These are phyloP conservation scores for Adansonia grandidieri DNA, from an alignment of 441 rosid genomes.

Conservation along the genomic window DNA sequence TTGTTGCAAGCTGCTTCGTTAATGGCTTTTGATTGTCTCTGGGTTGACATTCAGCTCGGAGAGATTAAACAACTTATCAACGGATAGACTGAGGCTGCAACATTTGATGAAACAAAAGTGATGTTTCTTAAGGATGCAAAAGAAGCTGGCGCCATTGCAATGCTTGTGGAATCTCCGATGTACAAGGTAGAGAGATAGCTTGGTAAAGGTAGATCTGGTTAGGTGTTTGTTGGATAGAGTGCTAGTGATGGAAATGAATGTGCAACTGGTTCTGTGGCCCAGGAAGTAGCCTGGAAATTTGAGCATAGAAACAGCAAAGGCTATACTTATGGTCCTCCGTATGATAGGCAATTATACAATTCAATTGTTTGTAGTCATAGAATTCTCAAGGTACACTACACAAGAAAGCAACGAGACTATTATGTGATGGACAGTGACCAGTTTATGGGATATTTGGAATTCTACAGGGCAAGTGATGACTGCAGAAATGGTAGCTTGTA, in stretches of 20 bases:
- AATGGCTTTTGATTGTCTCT: conserved; percentile 91
- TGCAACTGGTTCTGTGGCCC: conserved; percentile 42
- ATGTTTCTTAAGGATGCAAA: conserved; percentile 81
- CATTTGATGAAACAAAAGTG: conserved; percentile 72
- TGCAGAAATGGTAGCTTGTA: conserved; percentile 98
- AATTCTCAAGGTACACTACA: conserved; percentile 91
- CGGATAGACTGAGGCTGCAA: conserved; percentile 77
- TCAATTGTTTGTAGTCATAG: conserved; percentile 97
- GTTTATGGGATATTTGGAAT: conserved; percentile 99
- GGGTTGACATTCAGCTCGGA: conserved; percentile 64
- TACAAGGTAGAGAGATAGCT: conserved; percentile 88
- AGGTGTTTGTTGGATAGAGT: conserved; percentile 96
- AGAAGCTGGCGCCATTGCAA: conserved; percentile 88
- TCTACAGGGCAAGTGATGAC: conserved; percentile 88
- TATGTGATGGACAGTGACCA: conserved; percentile 81
- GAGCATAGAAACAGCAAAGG: conserved; percentile 99
- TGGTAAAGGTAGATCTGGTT: conserved; percentile 99
- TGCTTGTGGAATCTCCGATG: conserved; percentile 93
- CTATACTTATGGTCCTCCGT: conserved; percentile 96
- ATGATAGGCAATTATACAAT: conserved; percentile 98
- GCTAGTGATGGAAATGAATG: conserved; percentile 75
- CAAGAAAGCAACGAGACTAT: conserved; percentile 96
- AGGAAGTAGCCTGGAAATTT: conserved; percentile 86
- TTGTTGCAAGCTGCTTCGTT: conserved; percentile 92
- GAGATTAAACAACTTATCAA: conserved; percentile 73